Evolutionary conservation across 345 rosid species (phyloP), one percentile per base, ranked within the genome.

Genomic region (Acer saccharum): DNA sequence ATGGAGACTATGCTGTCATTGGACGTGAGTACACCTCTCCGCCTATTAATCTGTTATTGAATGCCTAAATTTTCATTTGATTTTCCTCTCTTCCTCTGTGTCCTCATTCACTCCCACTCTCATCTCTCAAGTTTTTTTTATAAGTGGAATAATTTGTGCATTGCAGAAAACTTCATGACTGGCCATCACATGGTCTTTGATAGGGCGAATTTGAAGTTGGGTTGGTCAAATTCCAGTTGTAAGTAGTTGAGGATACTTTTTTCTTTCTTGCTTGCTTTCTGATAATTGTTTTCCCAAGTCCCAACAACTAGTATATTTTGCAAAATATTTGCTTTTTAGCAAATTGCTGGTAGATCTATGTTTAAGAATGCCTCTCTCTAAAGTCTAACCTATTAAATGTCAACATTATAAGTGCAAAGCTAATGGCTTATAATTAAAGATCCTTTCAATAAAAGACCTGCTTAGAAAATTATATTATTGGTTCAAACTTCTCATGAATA

Each of bases 161-260:
- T 78, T 86, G 83, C 88, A 86, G 88, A 86, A 64, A 81, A 86
- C 81, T 86, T 79, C 81, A 79, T 86, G 84, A 77, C 74, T 21
- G 86, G 83, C 23, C 79, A 86, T 77, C 83, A 12, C 60, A 48
- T 86, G 64, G 84, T 83, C 76, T 83, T 86, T 39, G 84, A 86
- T 54, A 44, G 85, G 74, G 88, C 79, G 77, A 79, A 81, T 68
- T 69, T 81, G 77, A 74, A 54, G 68, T 77, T 86, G 80, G 74
- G 84, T 62, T 86, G 86, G 88, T 86, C 88, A 23, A 58, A 21
- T 77, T 81, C 84, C 73, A 83, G 74, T 64, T 86, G 84, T 83
- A 81, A 81, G 88, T 79, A n/a, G 27, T 32, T 25, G 10, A 9
- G 21, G 2, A 11, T 14, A 5, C 7, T n/a, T 20, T n/a, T 71